Conservation (phyloP, 139 green algal genomes). For the Monoraphidium neglectum region DNA sequence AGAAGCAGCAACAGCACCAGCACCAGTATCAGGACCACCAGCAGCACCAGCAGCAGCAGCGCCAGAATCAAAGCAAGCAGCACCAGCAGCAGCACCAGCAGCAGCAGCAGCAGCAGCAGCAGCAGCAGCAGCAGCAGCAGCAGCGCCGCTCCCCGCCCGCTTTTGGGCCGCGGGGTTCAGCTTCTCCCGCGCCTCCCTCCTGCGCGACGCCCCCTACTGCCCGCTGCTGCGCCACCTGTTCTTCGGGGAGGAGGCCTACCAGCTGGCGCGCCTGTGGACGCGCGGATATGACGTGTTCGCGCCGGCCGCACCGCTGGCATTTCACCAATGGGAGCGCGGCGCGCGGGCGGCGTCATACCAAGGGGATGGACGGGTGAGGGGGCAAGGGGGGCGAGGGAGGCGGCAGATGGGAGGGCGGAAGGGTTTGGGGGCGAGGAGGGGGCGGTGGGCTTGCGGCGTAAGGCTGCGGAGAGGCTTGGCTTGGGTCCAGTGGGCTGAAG, state of each 20-base stretch:
- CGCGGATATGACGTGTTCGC: conserved; percentile 65
- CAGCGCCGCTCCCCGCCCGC: conserved; percentile 9
- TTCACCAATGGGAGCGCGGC: conserved; percentile 67
- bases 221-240: conserved; percentile 72
- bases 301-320: conserved; percentile 47
- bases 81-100: too few relatives aligned
- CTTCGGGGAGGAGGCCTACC: conserved; percentile 74
- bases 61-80: too few relatives aligned
- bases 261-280: conserved; percentile 65
- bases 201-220: conserved; percentile 62
- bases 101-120: too few relatives aligned
- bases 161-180: conserved; percentile 81
- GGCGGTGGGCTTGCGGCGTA: neutral
- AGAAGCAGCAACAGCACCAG: neutral
- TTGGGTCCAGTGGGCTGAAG: too few relatives aligned
- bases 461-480: neutral
- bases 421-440: neutral
- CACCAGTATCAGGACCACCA: neutral
- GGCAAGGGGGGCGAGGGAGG: neutral
- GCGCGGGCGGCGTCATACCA: conserved; percentile 38
- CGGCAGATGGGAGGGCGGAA: neutral
- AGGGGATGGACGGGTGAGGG: conserved; percentile 21
- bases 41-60: neutral
- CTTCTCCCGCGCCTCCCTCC: conserved; percentile 46
- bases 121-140: too few relatives aligned